A percentile compares a stretch with the other conserved stretches of the same genome.
These are phyloP conservation scores for Kockovaella imperatae DNA, from an alignment of 768 basidiomycete genomes.

Conservation along the genomic window DNA sequence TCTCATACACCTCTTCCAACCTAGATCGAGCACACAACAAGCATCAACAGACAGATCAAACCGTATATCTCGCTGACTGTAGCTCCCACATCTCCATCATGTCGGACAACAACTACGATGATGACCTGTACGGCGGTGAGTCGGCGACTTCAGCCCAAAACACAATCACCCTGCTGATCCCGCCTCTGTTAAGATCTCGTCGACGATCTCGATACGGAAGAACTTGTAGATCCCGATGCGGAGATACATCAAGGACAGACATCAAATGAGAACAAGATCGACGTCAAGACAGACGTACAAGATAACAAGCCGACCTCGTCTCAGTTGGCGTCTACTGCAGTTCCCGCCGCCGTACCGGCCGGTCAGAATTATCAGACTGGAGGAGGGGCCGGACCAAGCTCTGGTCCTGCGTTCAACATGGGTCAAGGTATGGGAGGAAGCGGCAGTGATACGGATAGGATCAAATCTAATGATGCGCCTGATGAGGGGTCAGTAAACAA, in stretches of 20 bases:
- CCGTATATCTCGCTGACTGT: too few species aligned
- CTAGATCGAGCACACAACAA: too few species aligned
- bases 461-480: slow-evolving; percentile 70
- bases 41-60: too few species aligned
- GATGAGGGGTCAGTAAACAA: slow-evolving; percentile 87
- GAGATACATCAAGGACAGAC: slow-evolving; percentile 43
- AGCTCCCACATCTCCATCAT: slow-evolving; percentile 10
- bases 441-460: slow-evolving; percentile 18
- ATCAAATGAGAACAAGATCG: too few species aligned
- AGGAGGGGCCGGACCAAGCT: slow-evolving; percentile 7
- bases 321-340: background rate
- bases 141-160: background rate
- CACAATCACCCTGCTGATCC: slow-evolving; percentile 1
- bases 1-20: too few species aligned
- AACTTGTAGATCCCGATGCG: slow-evolving; percentile 51
- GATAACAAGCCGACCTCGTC: too few species aligned
- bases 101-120: slow-evolving; percentile 50
- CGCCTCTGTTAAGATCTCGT: background rate
- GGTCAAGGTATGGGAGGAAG: slow-evolving; percentile 5
- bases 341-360: slow-evolving; percentile 6
- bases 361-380: slow-evolving; percentile 1
- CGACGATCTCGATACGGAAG: slow-evolving; percentile 35
- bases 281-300: too few species aligned
- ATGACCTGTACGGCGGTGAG: slow-evolving; percentile 81
- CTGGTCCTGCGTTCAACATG: slow-evolving; percentile 1